Conservation (phyloP, 495 filamentous ascomycete species). For the Lophium mytilinum region DNA sequence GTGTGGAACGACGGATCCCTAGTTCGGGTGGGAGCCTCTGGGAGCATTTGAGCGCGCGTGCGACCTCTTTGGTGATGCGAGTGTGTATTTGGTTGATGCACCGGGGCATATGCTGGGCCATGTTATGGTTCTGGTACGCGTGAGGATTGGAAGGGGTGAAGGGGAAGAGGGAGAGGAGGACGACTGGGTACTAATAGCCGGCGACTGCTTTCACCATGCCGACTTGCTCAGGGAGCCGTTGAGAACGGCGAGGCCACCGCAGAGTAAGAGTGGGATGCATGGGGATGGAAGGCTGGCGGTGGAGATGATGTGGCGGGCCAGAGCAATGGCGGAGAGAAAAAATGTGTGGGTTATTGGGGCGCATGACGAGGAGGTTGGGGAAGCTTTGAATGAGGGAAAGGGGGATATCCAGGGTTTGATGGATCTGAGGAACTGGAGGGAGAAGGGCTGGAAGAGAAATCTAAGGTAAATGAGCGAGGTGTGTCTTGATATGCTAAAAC, state of each 20-base stretch:
- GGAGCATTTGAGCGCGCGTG: constrained; percentile 7
- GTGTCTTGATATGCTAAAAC: too few species aligned
- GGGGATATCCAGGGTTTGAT: constrained; percentile 6
- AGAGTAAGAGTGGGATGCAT: constrained; percentile 10
- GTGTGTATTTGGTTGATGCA: constrained; percentile 8
- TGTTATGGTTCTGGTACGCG: constrained; percentile 14
- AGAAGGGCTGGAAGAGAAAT: constrained; percentile 7
- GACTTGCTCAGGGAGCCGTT: constrained; percentile 9
- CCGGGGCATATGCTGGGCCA: constrained; percentile 14
- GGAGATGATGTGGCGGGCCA: constrained; percentile 1
- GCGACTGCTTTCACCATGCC: constrained; percentile 17
- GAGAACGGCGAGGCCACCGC: constrained; percentile 10
- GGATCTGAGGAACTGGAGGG: constrained; percentile 6
- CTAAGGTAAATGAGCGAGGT: too few species aligned
- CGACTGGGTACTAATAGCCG: constrained; percentile 15
- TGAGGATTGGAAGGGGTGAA: background rate
- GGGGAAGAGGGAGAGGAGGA: background rate
- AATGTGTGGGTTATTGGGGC: constrained; percentile 19
- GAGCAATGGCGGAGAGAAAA: constrained; percentile 3
- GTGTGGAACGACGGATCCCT: constrained; percentile 1
- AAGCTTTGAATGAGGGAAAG: background rate
- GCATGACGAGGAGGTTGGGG: constrained; percentile 12
- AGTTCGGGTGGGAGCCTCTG: constrained; percentile 5
- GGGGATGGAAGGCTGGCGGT: constrained; percentile 7
- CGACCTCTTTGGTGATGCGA: constrained; percentile 14